phyloP scores from a whole-genome alignment of 2,329 filamentous ascomycete species.

The Graphiopsis chlorocephala region DNA sequence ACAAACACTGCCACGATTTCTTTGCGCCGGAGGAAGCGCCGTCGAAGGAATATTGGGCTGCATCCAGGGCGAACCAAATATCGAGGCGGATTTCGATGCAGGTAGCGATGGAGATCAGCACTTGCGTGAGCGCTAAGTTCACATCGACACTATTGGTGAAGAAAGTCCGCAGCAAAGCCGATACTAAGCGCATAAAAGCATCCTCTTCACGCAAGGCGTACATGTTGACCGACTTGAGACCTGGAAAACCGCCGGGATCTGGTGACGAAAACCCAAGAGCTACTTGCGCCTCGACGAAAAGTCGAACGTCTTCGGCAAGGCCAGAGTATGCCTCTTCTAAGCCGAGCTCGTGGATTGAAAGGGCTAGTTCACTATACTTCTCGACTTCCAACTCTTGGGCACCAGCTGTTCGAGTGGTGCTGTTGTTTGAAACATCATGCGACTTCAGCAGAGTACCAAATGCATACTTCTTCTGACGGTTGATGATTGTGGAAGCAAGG shows the following conservation, averaged over 20 bases:
- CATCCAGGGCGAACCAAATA: constrained; percentile 71
- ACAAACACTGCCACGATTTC: constrained; percentile 26
- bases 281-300: constrained; percentile 32
- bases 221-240: constrained; percentile 6
- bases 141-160: constrained; percentile 89
- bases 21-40: constrained; percentile 37
- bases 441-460: constrained; percentile 72
- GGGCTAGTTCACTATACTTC: constrained; percentile 65
- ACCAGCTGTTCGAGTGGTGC: constrained; percentile 64
- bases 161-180: constrained; percentile 69
- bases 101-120: constrained; percentile 75
- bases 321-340: constrained; percentile 71
- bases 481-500: constrained; percentile 79
- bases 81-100: constrained; percentile 84
- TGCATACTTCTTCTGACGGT: constrained; percentile 84
- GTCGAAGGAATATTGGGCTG: constrained; percentile 21
- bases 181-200: constrained; percentile 51
- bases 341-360: constrained; percentile 65
- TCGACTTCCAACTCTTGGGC: constrained; percentile 74
- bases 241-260: constrained; percentile 9
- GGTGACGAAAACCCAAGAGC: background rate
- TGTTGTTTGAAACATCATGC: constrained; percentile 54
- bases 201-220: constrained; percentile 50
- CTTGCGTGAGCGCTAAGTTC: constrained; percentile 83
- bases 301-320: constrained; percentile 64